Base-by-base conservation (phyloP, 2,329 filamentous ascomycete species). In the Aspergillus sp. region DNA sequence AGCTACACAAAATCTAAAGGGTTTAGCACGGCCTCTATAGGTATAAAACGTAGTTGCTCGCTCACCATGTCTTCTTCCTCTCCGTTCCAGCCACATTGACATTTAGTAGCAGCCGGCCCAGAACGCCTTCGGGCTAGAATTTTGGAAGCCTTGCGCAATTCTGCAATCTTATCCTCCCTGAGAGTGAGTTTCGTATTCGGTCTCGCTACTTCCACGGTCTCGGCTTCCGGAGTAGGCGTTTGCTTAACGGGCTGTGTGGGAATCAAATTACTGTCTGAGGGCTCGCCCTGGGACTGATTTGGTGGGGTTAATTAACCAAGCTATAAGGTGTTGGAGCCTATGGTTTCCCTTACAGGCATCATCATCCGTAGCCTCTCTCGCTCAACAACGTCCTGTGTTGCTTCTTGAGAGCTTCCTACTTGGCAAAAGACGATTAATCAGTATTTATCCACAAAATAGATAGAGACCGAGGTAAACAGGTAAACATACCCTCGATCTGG, bases 51-150 rank as follows among this genome's bases (percentile, higher is more conserved):
- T n/a, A 17, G 17, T 13, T 39, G 9, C 40, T 30, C 27, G 20
- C 72, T 62, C 64, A 79, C 79, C 77, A 79, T 79, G 17, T 70
- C 68, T 51, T 59, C 66, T 50, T 79, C 76, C 56, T 76, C 71
- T 19, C 70, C 65, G 20, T 69, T 61, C 63, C 67, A 69, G 12
- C 72, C 76, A 61, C 79, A 81, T 57, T 79, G 73, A 54, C 79
- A 81, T 7, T 64, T 62, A 20, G 79, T 58, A 15, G 30, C 12
- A 4, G 37, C 44, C 13, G 27, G 44, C 6, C 44, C 44, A 22
- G 56, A 54, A 15, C 19, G 33, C 9, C 51, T 24, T 4, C 34
- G 27, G 24, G 33, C 19, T 27, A 12, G 42, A 50, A 20, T 41
- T 39, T 17, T 19, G 24, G 55, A 11, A 30, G 58, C 56, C n/a